Evolutionary conservation across 2,329 filamentous ascomycete species (phyloP).

Genomic region (Nemania serpens): DNA sequence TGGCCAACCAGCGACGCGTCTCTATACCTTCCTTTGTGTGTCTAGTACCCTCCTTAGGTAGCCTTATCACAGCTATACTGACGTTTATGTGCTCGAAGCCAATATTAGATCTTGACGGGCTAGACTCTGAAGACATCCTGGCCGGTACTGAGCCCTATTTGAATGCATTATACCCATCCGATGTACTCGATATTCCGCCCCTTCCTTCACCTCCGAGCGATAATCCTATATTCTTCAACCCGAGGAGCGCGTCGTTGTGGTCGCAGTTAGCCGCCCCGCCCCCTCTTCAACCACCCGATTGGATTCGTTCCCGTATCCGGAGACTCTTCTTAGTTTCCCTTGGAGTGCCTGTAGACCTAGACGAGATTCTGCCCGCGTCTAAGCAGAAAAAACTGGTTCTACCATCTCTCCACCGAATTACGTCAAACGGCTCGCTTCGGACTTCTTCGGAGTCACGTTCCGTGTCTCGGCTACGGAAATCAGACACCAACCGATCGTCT

Average conservation of each 20-base stretch:
- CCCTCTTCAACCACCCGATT: slow-evolving; percentile 92
- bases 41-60: slow-evolving; percentile 43
- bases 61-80: slow-evolving; percentile 39
- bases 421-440: slow-evolving; percentile 56
- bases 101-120: slow-evolving; percentile 68
- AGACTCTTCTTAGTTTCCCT: slow-evolving; percentile 94
- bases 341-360: slow-evolving; percentile 92
- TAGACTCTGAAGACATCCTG: slow-evolving; percentile 64
- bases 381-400: slow-evolving; percentile 98
- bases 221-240: slow-evolving; percentile 76
- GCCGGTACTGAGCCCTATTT: slow-evolving; percentile 69
- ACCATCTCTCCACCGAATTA: slow-evolving; percentile 65
- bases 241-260: slow-evolving; percentile 89
- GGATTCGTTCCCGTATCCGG: slow-evolving; percentile 94
- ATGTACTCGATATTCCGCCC: slow-evolving; percentile 56
- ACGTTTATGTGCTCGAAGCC: slow-evolving; percentile 51
- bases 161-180: slow-evolving; percentile 66
- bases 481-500: slow-evolving; percentile 58
- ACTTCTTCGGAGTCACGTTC: slow-evolving; percentile 60
- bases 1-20: slow-evolving; percentile 42
- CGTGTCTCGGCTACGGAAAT: slow-evolving; percentile 51
- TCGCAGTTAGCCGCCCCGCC: slow-evolving; percentile 94
- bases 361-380: slow-evolving; percentile 94
- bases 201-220: slow-evolving; percentile 58
- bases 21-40: slow-evolving; percentile 51